Conservation (phyloP, 345 rosid species). For the Eucalyptus curtisii region DNA sequence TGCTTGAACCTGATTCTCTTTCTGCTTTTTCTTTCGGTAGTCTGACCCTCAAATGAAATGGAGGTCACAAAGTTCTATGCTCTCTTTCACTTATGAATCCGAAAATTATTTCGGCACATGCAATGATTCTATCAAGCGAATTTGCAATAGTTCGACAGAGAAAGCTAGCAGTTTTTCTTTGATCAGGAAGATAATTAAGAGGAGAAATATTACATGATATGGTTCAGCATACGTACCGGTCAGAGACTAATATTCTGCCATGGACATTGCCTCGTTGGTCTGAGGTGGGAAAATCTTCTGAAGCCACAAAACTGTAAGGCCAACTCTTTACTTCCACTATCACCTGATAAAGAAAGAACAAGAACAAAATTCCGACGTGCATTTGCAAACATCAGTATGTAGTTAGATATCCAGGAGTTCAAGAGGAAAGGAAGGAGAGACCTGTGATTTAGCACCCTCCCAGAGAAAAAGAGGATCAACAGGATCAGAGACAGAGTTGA, state of each 20-base stretch:
- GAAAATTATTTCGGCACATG: background rate
- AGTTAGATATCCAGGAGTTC: background rate
- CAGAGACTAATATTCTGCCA: conserved; percentile 39
- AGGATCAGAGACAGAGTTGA: conserved; percentile 14
- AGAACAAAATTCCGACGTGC: background rate
- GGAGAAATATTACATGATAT: background rate
- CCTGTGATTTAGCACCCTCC: conserved; percentile 60
- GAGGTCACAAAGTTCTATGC: background rate
- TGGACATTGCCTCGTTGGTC: conserved; percentile 30
- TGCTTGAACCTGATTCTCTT: background rate
- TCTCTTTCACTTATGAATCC: background rate
- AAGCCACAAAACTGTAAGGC: conserved; percentile 58
- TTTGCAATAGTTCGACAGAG: background rate
- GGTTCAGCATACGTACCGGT: conserved; percentile 12
- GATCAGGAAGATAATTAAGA: background rate
- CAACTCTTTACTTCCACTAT: conserved; percentile 33
- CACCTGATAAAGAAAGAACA: conserved; percentile 11
- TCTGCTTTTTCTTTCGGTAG: background rate
- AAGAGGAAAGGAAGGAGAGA: background rate
- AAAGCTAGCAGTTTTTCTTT: background rate
- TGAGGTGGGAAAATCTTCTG: conserved; percentile 34
- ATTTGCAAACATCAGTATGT: background rate
- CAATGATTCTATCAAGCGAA: background rate
- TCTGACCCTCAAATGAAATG: background rate
- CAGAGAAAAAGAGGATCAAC: conserved; percentile 20